These are phyloP conservation scores for Phytophthora sp. DNA, from an alignment of 352 stramenopile species.

Conservation along the genomic window DNA sequence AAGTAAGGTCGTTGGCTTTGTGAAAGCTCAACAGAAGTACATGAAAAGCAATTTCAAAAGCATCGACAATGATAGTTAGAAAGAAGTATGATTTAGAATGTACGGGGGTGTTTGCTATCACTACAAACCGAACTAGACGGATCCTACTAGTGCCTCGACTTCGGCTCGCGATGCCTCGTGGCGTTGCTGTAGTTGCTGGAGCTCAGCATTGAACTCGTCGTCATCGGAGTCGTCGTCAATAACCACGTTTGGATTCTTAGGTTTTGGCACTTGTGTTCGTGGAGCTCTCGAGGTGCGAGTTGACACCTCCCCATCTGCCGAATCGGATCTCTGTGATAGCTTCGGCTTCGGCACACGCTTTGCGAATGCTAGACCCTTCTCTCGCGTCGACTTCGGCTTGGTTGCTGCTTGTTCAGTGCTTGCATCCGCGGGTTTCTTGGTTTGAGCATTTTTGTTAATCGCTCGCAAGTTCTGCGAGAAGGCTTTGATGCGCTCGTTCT, in stretches of 20 bases:
- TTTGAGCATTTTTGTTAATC: slow-evolving; percentile 68
- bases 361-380: slow-evolving; percentile 79
- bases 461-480: slow-evolving; percentile 82
- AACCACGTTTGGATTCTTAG: slow-evolving; percentile 47
- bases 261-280: slow-evolving; percentile 1
- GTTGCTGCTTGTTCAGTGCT: slow-evolving; percentile 22
- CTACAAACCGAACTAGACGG: not conserved
- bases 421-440: slow-evolving; percentile 39
- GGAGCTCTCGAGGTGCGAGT: not conserved
- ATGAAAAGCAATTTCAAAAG: too few relatives aligned
- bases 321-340: slow-evolving; percentile 27
- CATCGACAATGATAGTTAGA: too few relatives aligned
- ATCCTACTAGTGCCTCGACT: slow-evolving; percentile 73
- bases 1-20: too few relatives aligned
- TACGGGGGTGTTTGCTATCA: too few relatives aligned
- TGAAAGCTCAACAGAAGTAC: too few relatives aligned
- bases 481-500: slow-evolving; percentile 79
- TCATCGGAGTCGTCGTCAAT: slow-evolving; percentile 67
- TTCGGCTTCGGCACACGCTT: slow-evolving; percentile 83
- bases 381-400: slow-evolving; percentile 66
- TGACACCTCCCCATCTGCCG: slow-evolving; percentile 20
- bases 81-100: too few relatives aligned
- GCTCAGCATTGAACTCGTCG: slow-evolving; percentile 63
- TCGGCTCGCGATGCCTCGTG: slow-evolving; percentile 78
- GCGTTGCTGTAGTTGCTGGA: slow-evolving; percentile 71